Percentiles rank a stretch among this genome's conserved stretches.
Conservation (phyloP, 2,329 filamentous ascomycete genomes). For the Monilinia fructicola region DNA sequence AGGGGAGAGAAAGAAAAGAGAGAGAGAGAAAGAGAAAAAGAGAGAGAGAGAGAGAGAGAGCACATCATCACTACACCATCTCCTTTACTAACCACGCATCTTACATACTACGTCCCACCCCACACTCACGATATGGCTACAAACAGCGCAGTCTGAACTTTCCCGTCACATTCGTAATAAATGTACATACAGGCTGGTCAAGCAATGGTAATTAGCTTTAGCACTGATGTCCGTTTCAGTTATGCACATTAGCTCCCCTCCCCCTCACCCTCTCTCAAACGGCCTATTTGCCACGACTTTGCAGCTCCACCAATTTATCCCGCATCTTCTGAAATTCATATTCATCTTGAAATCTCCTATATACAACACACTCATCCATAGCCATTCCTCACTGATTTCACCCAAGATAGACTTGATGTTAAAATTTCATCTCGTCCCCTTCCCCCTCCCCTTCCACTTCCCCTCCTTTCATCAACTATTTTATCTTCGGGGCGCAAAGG, state of each 20-base stretch:
- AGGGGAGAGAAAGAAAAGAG: too few relatives aligned
- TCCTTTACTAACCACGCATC: too few relatives aligned
- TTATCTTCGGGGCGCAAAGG: constrained; percentile 14
- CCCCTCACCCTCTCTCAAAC: not conserved
- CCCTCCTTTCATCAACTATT: not conserved
- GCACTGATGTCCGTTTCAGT: not conserved
- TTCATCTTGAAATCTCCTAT: not conserved
- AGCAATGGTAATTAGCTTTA: not conserved
- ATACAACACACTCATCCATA: constrained; percentile 7
- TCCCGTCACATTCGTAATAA: too few relatives aligned
- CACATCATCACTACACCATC: too few relatives aligned
- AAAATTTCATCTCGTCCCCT: not conserved
- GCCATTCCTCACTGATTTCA: not conserved
- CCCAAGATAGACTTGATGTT: not conserved
- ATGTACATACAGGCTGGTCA: not conserved
- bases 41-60: too few relatives aligned
- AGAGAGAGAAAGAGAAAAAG: too few relatives aligned
- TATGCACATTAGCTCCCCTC: not conserved
- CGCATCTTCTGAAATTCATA: not conserved
- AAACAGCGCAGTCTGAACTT: too few relatives aligned
- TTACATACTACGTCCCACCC: too few relatives aligned
- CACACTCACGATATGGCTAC: too few relatives aligned
- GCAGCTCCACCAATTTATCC: not conserved
- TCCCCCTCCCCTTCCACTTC: not conserved
- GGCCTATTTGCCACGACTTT: not conserved